Percentiles rank a stretch among this genome's conserved stretches.
phyloP scores from a whole-genome alignment of 768 basidiomycete genomes.

The Amanita rubescens region DNA sequence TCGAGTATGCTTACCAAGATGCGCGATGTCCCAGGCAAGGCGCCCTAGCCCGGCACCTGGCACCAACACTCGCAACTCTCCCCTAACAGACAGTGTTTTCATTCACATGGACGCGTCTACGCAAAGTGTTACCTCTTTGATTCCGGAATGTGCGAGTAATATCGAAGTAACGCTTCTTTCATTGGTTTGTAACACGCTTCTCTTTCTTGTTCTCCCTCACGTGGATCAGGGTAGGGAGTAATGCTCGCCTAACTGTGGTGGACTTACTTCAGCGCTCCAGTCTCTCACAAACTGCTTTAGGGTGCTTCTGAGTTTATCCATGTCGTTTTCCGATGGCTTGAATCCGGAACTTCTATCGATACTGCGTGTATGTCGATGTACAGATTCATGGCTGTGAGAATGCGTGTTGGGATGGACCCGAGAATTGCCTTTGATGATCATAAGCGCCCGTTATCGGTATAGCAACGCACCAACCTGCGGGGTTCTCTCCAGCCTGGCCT shows the following conservation, averaged over 20 bases:
- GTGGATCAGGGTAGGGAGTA: background rate
- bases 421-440: conserved; percentile 6
- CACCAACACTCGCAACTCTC: conserved; percentile 65
- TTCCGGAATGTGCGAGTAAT: conserved; percentile 50
- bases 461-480: background rate
- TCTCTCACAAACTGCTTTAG: conserved; percentile 91
- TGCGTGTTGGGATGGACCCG: conserved; percentile 20
- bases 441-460: background rate
- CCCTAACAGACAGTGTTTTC: conserved; percentile 25
- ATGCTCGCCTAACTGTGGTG: background rate
- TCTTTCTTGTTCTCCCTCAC: conserved; percentile 69
- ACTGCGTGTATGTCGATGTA: conserved; percentile 17
- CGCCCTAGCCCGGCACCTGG: conserved; percentile 89
- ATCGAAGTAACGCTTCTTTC: conserved; percentile 58
- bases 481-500: background rate
- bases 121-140: conserved; percentile 42
- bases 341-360: conserved; percentile 22
- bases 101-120: background rate
- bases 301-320: conserved; percentile 89
- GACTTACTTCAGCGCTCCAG: conserved; percentile 75
- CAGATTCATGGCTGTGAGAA: conserved; percentile 23
- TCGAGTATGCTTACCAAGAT: conserved; percentile 45
- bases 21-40: conserved; percentile 82
- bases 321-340: conserved; percentile 62
- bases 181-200: conserved; percentile 78